Evolutionary conservation across 305 asterid genomes (phyloP), one percentile per base, ranked within the genome.

Genomic region (Fraxinus paxiana): DNA sequence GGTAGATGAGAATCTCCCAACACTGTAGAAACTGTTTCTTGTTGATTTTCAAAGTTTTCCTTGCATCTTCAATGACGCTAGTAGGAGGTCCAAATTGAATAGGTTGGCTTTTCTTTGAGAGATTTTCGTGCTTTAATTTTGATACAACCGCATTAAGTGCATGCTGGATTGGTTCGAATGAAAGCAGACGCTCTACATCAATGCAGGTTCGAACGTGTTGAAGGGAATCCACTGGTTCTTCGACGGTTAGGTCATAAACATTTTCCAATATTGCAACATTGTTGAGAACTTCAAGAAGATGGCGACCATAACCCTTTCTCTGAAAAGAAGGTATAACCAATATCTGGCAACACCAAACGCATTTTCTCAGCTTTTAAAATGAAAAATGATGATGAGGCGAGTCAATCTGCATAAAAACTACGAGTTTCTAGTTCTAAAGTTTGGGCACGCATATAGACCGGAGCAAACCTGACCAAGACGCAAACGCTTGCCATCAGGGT

Each of bases 1-100:
- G 88, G 82, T 91, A 95, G 75, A 95, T 84, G 43, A 95, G 97
- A 81, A 94, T 87, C 90, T 94, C 99, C 99, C 99, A 94, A 86
- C 98, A 91, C 85, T 95, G 97, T 56, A 82, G 83, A 84, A 95
- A 90, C 87, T 95, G 99, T 80, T 85, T 88, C 86, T 82, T 94
- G 92, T 91, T 95, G 83, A 95, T 95, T 83, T 95, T 95, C 87
- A 95, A 74, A 73, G 80, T 77, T 85, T 87, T 87, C 86, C 99
- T 83, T 59, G 88, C 97, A 15, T 83, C 89, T 81, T 94, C 99
- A 30, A 90, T 72, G 51, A 78, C 83, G 72, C 76, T 83, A 24
- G 82, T 28, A n/a, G 96, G 92, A 38, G 98, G 97, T 12, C 86
- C 84, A 33, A 84, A 84, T 35, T 51, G 90, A 79, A 79, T 59